phyloP scores from a whole-genome alignment of 2,329 filamentous ascomycete species.

The Huntiella omanensis region DNA sequence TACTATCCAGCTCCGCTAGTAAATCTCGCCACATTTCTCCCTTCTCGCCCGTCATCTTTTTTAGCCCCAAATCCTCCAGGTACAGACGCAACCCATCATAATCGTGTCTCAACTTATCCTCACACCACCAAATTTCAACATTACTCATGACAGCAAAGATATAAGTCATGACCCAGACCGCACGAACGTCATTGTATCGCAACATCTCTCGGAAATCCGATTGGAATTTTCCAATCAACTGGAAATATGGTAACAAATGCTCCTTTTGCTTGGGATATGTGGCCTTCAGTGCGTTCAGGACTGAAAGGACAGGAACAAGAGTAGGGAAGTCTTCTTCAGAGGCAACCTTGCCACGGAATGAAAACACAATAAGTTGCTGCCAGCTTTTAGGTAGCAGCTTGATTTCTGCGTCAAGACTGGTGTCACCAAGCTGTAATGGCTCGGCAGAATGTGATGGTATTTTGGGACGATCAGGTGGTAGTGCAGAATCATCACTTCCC shows the following conservation, averaged over 20 bases:
- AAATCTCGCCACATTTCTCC: constrained; percentile 13
- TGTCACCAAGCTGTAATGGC: constrained; percentile 3
- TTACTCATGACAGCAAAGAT: constrained; percentile 15
- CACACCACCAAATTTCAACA: constrained; percentile 14
- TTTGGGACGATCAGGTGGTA: too few species aligned
- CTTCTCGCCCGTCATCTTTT: constrained; percentile 10
- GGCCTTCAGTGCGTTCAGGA: constrained; percentile 7
- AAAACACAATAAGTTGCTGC: constrained; percentile 10
- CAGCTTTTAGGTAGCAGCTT: constrained; percentile 12
- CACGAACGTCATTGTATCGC: constrained; percentile 12
- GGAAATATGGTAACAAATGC: constrained; percentile 13
- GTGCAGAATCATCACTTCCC: too few species aligned
- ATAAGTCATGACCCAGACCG: constrained; percentile 15
- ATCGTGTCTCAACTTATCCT: constrained; percentile 12
- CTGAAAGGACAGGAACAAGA: constrained; percentile 11
- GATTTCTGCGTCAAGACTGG: constrained; percentile 10
- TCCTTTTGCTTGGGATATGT: constrained; percentile 5
- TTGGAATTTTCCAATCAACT: constrained; percentile 13
- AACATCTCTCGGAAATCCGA: constrained; percentile 13
- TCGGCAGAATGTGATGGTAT: too few species aligned
- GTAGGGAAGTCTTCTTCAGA: constrained; percentile 10
- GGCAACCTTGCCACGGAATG: constrained; percentile 1
- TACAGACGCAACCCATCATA: constrained; percentile 12
- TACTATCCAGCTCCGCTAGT: constrained; percentile 13
- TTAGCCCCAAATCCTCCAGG: constrained; percentile 10